A percentile compares a stretch with the other conserved stretches of the same genome.
Conservation (phyloP, 805 yeast genomes). For the Hanseniaspora nectarophila region DNA sequence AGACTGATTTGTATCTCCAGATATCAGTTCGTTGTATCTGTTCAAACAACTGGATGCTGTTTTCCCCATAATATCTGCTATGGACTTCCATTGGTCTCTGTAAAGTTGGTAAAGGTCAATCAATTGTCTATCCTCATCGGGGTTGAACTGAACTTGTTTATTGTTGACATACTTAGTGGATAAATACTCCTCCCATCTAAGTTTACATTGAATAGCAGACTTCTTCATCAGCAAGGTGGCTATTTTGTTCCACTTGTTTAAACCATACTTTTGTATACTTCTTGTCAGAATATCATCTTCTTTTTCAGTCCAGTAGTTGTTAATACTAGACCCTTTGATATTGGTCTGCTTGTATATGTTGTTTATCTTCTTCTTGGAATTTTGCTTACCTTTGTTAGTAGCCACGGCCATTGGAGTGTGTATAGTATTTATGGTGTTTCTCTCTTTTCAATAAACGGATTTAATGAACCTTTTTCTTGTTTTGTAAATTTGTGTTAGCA, state of each 20-base stretch:
- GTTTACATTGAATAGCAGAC: slow-evolving; percentile 82
- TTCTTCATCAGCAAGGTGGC: slow-evolving; percentile 75
- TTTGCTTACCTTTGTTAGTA: not conserved
- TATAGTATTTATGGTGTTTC: too few species aligned
- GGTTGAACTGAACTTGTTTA: slow-evolving; percentile 19
- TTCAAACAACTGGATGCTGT: slow-evolving; percentile 82
- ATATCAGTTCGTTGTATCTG: slow-evolving; percentile 62
- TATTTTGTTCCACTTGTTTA: slow-evolving; percentile 89
- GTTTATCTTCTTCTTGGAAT: not conserved
- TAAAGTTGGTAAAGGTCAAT: slow-evolving; percentile 52
- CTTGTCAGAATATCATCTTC: slow-evolving; percentile 82
- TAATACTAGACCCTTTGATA: slow-evolving; percentile 55
- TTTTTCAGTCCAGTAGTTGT: slow-evolving; percentile 54
- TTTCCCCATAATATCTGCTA: slow-evolving; percentile 68
- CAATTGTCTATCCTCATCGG: slow-evolving; percentile 56
- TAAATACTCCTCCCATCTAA: slow-evolving; percentile 83
- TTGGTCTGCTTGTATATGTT: slow-evolving; percentile 8
- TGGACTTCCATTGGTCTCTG: slow-evolving; percentile 92
- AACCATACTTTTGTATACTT: slow-evolving; percentile 84
- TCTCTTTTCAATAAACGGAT: too few species aligned
- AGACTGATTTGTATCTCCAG: slow-evolving; percentile 24
- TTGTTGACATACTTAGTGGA: slow-evolving; percentile 54
- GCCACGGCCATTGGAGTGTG: not conserved
- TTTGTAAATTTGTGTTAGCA: too few species aligned
- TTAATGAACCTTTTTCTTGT: too few species aligned